Percentiles rank a stretch among this genome's conserved stretches.
Evolutionary conservation across 108 stramenopile species (phyloP).

Genomic region (Pseudonitzschia delicatissima): DNA sequence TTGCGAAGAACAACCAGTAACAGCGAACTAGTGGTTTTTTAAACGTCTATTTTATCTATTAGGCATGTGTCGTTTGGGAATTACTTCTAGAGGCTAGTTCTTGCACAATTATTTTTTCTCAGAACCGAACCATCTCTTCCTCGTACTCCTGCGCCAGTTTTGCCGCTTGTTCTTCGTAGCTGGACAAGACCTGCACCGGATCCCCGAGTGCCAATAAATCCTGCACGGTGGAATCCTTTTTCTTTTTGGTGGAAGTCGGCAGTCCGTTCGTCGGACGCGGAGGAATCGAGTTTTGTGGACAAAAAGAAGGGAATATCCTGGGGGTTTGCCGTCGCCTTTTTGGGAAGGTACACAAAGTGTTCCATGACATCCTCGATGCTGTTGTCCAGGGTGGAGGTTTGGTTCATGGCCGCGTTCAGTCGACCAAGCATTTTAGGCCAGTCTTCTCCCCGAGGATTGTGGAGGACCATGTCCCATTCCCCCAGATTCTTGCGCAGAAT

Average conservation of each 20-base stretch:
- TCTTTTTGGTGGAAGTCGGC: conserved; percentile 18
- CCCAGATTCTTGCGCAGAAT: conserved; percentile 76
- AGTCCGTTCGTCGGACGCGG: conserved; percentile 28
- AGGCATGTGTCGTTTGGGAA: too few relatives aligned
- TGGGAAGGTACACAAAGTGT: conserved; percentile 82
- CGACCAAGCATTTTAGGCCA: conserved; percentile 85
- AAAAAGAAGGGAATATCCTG: conserved; percentile 88
- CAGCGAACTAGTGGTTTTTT: neutral
- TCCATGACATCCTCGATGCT: conserved; percentile 78
- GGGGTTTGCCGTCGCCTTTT: conserved; percentile 67
- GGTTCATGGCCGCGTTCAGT: conserved; percentile 81
- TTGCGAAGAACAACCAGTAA: neutral
- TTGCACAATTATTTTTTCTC: conserved; percentile 3
- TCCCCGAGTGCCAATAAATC: conserved; percentile 27
- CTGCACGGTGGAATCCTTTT: conserved; percentile 17
- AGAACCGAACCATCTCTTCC: conserved; percentile 83
- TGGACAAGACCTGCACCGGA: conserved; percentile 52
- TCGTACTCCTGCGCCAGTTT: conserved; percentile 72
- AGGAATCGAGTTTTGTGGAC: conserved; percentile 62
- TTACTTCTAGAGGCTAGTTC: too few relatives aligned
- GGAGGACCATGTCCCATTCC: conserved; percentile 74
- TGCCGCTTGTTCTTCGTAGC: conserved; percentile 65
- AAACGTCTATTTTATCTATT: too few relatives aligned
- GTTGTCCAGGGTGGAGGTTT: conserved; percentile 67
- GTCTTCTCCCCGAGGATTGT: conserved; percentile 66